Evolutionary conservation across 2,329 filamentous ascomycete genomes (phyloP).

Genomic region (Orbilia brochopaga): DNA sequence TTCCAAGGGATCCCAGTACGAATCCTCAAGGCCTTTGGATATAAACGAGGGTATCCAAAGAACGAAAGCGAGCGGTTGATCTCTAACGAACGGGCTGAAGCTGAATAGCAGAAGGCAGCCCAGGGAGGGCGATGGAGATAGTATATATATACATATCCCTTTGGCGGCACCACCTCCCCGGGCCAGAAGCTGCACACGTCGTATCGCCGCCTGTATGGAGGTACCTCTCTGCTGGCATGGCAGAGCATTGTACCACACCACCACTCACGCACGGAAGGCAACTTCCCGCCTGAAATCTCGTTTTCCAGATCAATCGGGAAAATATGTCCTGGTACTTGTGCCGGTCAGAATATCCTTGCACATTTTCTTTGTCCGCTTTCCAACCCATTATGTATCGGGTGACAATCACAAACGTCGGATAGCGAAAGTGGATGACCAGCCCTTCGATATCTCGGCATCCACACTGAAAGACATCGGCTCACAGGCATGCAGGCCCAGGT

Average conservation of each 20-base stretch:
- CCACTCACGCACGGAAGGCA: constrained; percentile 7
- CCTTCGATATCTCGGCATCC: background rate
- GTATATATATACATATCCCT: constrained; percentile 27
- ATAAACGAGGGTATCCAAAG: constrained; percentile 50
- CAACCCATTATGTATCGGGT: background rate
- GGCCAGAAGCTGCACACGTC: background rate
- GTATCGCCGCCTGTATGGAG: background rate
- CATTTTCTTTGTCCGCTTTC: constrained; percentile 2
- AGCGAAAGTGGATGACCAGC: background rate
- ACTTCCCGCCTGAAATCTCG: constrained; percentile 11
- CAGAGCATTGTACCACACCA: background rate
- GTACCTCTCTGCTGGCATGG: background rate
- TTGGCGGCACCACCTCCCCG: background rate
- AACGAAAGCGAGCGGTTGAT: constrained; percentile 27
- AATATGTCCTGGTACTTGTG: constrained; percentile 2
- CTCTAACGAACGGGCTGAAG: constrained; percentile 34
- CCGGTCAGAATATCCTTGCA: too few relatives aligned
- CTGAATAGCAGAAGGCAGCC: constrained; percentile 2
- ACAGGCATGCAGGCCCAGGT: constrained; percentile 18
- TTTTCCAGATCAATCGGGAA: constrained; percentile 32
- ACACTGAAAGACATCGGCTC: constrained; percentile 5
- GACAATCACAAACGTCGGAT: background rate
- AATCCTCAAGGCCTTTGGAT: constrained; percentile 29
- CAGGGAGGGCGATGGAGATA: constrained; percentile 21
- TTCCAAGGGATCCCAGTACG: constrained; percentile 6